Conservation (phyloP, 2,329 filamentous ascomycete genomes). For the Teratosphaeria nubilosa region DNA sequence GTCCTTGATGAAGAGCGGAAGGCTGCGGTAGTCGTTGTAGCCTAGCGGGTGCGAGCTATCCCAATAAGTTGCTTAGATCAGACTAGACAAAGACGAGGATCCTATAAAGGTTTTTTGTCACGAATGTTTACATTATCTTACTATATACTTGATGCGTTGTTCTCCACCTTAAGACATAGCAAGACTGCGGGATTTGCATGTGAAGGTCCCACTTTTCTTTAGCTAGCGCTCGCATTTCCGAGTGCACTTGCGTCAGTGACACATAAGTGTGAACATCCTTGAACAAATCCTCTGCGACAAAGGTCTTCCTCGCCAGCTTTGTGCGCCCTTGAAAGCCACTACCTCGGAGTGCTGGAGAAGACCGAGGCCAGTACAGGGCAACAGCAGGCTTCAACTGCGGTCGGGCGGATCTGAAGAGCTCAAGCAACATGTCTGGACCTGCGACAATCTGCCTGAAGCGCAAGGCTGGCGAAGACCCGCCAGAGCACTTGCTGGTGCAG, state of each 20-base stretch:
- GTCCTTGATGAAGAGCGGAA: neutral
- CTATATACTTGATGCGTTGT: neutral
- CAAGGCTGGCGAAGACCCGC: slow-evolving; percentile 16
- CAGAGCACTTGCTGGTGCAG: slow-evolving; percentile 17
- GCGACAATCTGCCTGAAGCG: slow-evolving; percentile 20
- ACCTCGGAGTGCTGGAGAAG: too few relatives aligned
- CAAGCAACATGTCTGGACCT: slow-evolving; percentile 13
- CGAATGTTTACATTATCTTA: neutral
- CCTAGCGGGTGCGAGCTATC: slow-evolving; percentile 2
- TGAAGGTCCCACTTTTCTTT: neutral
- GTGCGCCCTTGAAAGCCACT: too few relatives aligned
- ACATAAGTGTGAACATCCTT: neutral
- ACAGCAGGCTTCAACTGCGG: too few relatives aligned
- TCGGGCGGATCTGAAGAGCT: neutral
- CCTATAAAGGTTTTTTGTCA: neutral
- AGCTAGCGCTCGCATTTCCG: neutral
- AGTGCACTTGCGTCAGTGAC: neutral
- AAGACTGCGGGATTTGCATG: neutral
- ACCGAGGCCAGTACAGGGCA: too few relatives aligned
- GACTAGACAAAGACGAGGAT: neutral
- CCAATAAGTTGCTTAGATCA: neutral
- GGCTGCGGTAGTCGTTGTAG: neutral
- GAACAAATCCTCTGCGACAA: neutral
- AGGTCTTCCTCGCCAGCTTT: too few relatives aligned
- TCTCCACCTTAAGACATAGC: neutral